phyloP scores from a whole-genome alignment of 495 filamentous ascomycete species.

The Letharia lupina region DNA sequence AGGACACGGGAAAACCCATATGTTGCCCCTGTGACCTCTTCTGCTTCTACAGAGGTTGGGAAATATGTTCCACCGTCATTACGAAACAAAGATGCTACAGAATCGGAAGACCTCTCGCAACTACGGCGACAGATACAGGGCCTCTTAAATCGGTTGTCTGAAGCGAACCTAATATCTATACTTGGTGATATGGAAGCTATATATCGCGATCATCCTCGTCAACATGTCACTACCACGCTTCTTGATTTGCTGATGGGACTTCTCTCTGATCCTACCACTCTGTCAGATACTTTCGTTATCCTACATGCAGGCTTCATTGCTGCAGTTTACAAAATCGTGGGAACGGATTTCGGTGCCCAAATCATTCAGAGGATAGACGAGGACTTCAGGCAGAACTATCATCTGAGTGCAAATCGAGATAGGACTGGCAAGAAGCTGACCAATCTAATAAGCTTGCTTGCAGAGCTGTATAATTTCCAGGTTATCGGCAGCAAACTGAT shows the following conservation, averaged over 20 bases:
- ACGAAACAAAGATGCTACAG: constrained; percentile 51
- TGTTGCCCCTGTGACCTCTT: constrained; percentile 41
- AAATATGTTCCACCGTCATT: constrained; percentile 90
- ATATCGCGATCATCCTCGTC: constrained; percentile 70
- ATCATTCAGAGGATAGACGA: constrained; percentile 69
- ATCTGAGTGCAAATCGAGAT: constrained; percentile 33
- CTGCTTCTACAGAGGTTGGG: constrained; percentile 25
- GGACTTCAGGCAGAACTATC: constrained; percentile 51
- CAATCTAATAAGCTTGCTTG: constrained; percentile 78
- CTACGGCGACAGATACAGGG: constrained; percentile 77
- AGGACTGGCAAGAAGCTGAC: constrained; percentile 55
- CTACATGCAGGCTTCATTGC: constrained; percentile 86
- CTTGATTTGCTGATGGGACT: constrained; percentile 65
- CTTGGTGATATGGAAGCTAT: constrained; percentile 71
- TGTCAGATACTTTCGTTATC: constrained; percentile 83
- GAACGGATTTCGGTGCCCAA: constrained; percentile 80
- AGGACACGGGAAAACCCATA: constrained; percentile 54
- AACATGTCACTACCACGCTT: constrained; percentile 72
- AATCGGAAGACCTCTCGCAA: constrained; percentile 58
- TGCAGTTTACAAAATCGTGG: constrained; percentile 76
- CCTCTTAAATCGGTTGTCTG: constrained; percentile 84
- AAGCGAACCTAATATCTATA: constrained; percentile 76
- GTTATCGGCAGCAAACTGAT: constrained; percentile 72
- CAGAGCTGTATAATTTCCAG: constrained; percentile 85
- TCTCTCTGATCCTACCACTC: constrained; percentile 63